These are phyloP conservation scores for Phaseolus coccineus DNA, from an alignment of 331 rosid species.

Conservation along the genomic window DNA sequence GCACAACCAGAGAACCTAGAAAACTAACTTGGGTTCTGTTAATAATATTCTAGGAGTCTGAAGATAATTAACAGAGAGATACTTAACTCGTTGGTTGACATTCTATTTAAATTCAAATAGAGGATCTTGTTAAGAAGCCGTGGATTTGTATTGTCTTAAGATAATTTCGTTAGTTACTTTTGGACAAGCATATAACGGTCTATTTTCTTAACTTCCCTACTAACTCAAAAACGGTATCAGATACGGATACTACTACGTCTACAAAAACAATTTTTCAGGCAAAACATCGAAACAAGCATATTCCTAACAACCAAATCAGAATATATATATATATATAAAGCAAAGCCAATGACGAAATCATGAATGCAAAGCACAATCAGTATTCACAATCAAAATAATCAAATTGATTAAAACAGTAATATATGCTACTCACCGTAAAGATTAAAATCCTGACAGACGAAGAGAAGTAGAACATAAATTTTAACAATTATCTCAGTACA, in stretches of 20 bases:
- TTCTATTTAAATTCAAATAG: no score
- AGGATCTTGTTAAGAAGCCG: no score
- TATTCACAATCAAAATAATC: conserved; percentile 30
- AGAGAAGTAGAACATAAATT: neutral
- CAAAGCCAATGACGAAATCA: conserved; percentile 29
- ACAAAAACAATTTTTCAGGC: conserved; percentile 19
- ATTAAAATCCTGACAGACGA: conserved; percentile 26
- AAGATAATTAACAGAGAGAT: no score
- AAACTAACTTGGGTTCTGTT: no score
- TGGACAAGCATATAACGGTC: conserved; percentile 39
- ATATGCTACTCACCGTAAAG: neutral
- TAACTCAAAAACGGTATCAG: conserved; percentile 13
- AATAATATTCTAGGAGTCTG: no score
- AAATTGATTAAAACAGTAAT: conserved; percentile 16
- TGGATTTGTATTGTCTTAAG: no score
- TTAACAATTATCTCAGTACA: neutral
- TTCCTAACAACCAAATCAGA: conserved; percentile 20
- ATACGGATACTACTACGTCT: conserved; percentile 42
- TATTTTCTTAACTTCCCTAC: conserved; percentile 55
- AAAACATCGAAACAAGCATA: conserved; percentile 16
- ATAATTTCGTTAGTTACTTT: no score
- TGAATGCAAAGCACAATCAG: conserved; percentile 33
- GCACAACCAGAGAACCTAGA: no score
- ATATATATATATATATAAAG: neutral
- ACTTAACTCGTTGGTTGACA: no score